Evolutionary conservation across 2,329 filamentous ascomycete genomes (phyloP).

Genomic region (Amesomyces nigricolor): DNA sequence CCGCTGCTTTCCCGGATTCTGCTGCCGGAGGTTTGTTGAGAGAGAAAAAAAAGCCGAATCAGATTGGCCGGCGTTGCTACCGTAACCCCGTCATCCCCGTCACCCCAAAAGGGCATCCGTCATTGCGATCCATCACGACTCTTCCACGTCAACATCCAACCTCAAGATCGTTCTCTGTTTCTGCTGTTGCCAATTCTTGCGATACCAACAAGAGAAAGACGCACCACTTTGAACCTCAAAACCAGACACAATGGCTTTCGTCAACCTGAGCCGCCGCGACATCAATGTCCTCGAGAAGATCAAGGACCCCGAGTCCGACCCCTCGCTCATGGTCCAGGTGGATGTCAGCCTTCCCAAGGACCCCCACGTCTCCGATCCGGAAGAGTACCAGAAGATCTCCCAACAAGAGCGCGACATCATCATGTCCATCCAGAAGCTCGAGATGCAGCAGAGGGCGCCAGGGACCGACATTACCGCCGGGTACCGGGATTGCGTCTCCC

Average conservation of each 20-base stretch:
- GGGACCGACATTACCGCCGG: conserved; percentile 37
- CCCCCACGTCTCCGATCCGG: conserved; percentile 48
- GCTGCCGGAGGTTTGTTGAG: conserved; percentile 1
- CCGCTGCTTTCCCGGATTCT: conserved; percentile 8
- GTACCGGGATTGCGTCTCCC: conserved; percentile 44
- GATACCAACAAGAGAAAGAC: neutral
- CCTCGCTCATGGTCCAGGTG: conserved; percentile 48
- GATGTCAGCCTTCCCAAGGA: conserved; percentile 52
- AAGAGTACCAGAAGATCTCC: conserved; percentile 47
- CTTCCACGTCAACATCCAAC: neutral
- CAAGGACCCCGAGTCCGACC: conserved; percentile 59
- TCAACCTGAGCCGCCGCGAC: conserved; percentile 52
- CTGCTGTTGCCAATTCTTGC: neutral
- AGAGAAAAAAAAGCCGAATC: conserved; percentile 5
- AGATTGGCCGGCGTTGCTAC: conserved; percentile 6
- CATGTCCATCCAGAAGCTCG: conserved; percentile 48
- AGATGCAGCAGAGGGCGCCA: conserved; percentile 41
- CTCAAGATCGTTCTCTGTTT: neutral
- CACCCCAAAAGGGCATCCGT: neutral
- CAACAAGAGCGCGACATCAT: conserved; percentile 50
- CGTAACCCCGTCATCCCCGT: neutral
- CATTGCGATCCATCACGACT: neutral
- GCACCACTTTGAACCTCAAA: neutral
- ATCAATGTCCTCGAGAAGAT: conserved; percentile 61
- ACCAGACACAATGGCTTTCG: conserved; percentile 39